Evolutionary conservation across 495 filamentous ascomycete genomes (phyloP).

Genomic region (Trichodelitschia bisporula): DNA sequence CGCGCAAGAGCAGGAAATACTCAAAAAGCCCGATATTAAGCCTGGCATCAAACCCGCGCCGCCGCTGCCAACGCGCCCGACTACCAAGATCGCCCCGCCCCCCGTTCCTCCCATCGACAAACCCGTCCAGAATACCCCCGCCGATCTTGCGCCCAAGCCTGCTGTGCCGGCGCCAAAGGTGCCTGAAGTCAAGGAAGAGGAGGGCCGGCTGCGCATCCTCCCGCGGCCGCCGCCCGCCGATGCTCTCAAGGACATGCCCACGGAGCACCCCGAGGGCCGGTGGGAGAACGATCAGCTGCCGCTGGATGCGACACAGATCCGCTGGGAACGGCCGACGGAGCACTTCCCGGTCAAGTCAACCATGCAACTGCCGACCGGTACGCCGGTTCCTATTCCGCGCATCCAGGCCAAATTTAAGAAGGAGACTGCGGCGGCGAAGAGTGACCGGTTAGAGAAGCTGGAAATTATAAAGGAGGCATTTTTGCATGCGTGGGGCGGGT

Average conservation of each 20-base stretch:
- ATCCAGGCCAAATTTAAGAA: constrained; percentile 48
- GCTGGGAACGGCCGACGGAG: constrained; percentile 8
- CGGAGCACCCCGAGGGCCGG: too few relatives aligned
- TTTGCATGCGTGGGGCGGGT: constrained; percentile 16
- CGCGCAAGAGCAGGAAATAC: background rate
- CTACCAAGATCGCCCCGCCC: background rate
- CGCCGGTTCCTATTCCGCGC: constrained; percentile 34
- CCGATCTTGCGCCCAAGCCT: background rate
- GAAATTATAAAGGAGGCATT: constrained; percentile 20
- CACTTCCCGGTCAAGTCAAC: constrained; percentile 22
- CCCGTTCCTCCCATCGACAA: background rate
- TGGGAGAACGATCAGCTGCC: constrained; percentile 3
- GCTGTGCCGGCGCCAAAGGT: background rate
- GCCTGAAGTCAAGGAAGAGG: too few relatives aligned
- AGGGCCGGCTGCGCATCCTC: too few relatives aligned
- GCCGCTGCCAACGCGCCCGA: too few relatives aligned
- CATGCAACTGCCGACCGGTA: constrained; percentile 50
- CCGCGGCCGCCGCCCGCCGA: background rate
- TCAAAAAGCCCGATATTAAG: background rate
- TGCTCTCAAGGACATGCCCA: too few relatives aligned
- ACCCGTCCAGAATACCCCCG: background rate
- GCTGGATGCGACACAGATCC: background rate
- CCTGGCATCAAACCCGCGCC: too few relatives aligned
- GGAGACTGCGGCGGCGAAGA: constrained; percentile 24
- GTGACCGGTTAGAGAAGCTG: constrained; percentile 28